Base-by-base conservation (phyloP, 2,329 filamentous ascomycete genomes). In the Neofusicoccum sp. region DNA sequence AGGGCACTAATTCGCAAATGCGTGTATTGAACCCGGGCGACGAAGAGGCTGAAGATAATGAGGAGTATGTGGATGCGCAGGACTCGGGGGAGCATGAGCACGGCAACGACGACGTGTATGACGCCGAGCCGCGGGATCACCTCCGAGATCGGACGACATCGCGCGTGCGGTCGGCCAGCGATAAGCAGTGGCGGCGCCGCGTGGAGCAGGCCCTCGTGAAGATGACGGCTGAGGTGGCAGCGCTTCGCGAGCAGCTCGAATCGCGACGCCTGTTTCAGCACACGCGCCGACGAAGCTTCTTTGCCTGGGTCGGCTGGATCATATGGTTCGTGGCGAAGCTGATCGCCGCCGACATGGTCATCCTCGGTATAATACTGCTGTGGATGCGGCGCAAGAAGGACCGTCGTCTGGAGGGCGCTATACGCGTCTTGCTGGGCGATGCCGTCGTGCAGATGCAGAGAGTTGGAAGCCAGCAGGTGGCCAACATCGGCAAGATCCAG, bases 171-270 rank as follows among this genome's bases (percentile, higher is more conserved):
- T 44, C 58, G 5, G 48, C 38, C 20, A 61, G 63, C 28, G 79
- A 82, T 65, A 75, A 78, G 63, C 86, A 85, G 69, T 96, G 92
- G 91, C 87, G 89, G 56, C 87, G 85, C 62, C 87, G 89, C 67
- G 88, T 98, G 63, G 93, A 98, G 77, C 84, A 87, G 44, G 90
- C 91, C 24, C 82, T 98, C 61, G 90, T 93, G 60, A 90, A 92
- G 67, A 87, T 98, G 77, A 96, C 93, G 4, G 89, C 92, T 14
- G 95, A 99, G 76, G 86, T 99, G 33, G 93, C 95, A 1, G 95
- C 95, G 0, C 77, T 98, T 63, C 85, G 95, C 36, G 95, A 99
- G 75, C 93, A 98, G 71, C 89, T 98, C 66, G 89, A 91, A 58
- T 84, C 86, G 0, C 87, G 90, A 0, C 82, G 89, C 11, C 85